Evolutionary conservation across 192 early-diverging fungal species (phyloP).

Genomic region (Geranomyces variabilis): DNA sequence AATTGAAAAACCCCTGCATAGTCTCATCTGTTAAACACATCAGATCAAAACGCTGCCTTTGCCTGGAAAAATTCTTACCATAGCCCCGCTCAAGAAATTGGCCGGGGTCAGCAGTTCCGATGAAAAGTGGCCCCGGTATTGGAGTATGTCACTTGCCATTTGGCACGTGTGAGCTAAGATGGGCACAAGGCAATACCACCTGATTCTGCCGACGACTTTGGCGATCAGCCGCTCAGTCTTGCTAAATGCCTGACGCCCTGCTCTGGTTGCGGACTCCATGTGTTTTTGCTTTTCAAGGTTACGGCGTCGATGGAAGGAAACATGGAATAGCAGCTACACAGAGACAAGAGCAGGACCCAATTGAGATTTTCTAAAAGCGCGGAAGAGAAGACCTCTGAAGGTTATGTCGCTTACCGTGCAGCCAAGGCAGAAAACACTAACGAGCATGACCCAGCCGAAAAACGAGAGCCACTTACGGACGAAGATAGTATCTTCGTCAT

Average conservation of each 20-base stretch:
- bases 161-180: constrained; percentile 16
- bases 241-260: neutral
- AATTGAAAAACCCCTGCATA: constrained; percentile 9
- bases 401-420: too few species aligned
- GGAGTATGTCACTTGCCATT: constrained; percentile 15
- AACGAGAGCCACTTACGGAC: constrained; percentile 20
- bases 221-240: constrained; percentile 23
- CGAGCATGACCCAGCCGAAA: neutral
- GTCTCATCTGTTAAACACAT: neutral
- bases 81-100: constrained; percentile 19
- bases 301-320: constrained; percentile 7
- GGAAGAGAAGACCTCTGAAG: neutral
- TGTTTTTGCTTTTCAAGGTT: neutral
- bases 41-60: neutral
- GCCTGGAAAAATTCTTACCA: neutral
- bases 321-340: constrained; percentile 7
- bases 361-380: neutral
- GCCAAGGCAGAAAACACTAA: too few species aligned
- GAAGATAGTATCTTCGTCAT: neutral
- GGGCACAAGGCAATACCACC: constrained; percentile 25
- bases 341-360: neutral
- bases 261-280: too few species aligned
- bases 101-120: neutral
- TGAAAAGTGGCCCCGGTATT: neutral
- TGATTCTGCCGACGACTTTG: constrained; percentile 10